Conservation (phyloP, 345 rosid species). For the Corchorus olitorius region DNA sequence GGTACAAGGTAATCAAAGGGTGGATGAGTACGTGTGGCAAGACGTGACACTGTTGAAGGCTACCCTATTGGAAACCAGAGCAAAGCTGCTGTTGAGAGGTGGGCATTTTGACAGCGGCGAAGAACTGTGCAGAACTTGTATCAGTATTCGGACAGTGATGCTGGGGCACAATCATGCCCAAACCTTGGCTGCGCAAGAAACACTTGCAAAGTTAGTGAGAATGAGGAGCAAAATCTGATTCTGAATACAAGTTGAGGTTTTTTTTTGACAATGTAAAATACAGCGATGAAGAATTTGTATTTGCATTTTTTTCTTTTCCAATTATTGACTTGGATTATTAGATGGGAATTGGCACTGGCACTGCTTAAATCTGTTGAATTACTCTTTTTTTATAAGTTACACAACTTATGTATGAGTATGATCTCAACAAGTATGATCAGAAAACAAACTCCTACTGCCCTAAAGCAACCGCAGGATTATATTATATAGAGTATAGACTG, state of each 20-base stretch:
- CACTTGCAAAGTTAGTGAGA: slow-evolving; percentile 80
- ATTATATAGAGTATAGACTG: too few species aligned
- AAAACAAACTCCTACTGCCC: too few species aligned
- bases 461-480: too few species aligned
- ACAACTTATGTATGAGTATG: too few species aligned
- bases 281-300: not conserved
- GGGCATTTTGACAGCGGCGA: slow-evolving; percentile 87
- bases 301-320: not conserved
- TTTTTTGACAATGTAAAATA: slow-evolving; percentile 32
- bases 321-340: not conserved
- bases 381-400: too few species aligned
- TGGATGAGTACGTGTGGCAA: slow-evolving; percentile 91
- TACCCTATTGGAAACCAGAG: slow-evolving; percentile 74
- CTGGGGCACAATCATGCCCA: slow-evolving; percentile 83
- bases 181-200: slow-evolving; percentile 92
- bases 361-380: too few species aligned
- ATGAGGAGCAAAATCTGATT: slow-evolving; percentile 84
- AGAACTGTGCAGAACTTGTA: slow-evolving; percentile 83
- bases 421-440: too few species aligned
- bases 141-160: slow-evolving; percentile 92
- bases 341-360: too few species aligned
- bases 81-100: slow-evolving; percentile 82
- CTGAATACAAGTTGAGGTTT: slow-evolving; percentile 27
- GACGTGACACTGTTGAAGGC: slow-evolving; percentile 89
- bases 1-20: slow-evolving; percentile 49